phyloP scores from a whole-genome alignment of 169 alveolate species.

The Plasmodium gallinaceum region DNA sequence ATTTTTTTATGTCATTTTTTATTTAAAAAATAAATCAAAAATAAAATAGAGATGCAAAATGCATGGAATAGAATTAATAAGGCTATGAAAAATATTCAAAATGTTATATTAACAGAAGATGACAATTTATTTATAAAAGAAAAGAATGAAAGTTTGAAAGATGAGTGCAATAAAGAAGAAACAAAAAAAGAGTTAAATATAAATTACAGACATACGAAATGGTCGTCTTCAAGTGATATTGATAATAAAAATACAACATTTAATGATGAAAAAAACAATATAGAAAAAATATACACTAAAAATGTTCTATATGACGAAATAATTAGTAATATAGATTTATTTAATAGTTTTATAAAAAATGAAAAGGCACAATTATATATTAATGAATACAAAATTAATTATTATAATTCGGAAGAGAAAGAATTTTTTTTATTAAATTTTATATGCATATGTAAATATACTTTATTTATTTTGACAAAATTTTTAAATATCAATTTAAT shows the following conservation, averaged over 20 bases:
- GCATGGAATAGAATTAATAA: slow-evolving; percentile 32
- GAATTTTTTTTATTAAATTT: slow-evolving; percentile 19
- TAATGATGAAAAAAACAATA: neutral
- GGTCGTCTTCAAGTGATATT: neutral
- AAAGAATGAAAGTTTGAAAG: neutral
- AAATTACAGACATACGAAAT: neutral
- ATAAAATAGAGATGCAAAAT: slow-evolving; percentile 43
- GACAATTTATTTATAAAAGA: neutral
- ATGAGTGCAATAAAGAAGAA: neutral
- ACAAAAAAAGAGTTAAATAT: slow-evolving; percentile 8
- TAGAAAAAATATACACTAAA: slow-evolving; percentile 3
- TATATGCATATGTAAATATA: slow-evolving; percentile 38
- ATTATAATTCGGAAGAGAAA: slow-evolving; percentile 1
- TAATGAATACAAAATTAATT: slow-evolving; percentile 29
- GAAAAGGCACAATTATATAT: slow-evolving; percentile 32
- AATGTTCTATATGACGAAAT: slow-evolving; percentile 45
- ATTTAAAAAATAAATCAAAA: slow-evolving; percentile 1
- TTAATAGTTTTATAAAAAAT: slow-evolving; percentile 15
- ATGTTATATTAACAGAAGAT: slow-evolving; percentile 45
- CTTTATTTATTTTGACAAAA: slow-evolving; percentile 27
- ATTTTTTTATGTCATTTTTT: neutral
- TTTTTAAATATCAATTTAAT: slow-evolving; percentile 32
- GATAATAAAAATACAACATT: neutral
- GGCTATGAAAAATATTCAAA: slow-evolving; percentile 47
- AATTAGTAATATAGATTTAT: slow-evolving; percentile 13